These are phyloP conservation scores for Tephrocybe sp. DNA, from an alignment of 768 basidiomycete genomes.

Conservation along the genomic window DNA sequence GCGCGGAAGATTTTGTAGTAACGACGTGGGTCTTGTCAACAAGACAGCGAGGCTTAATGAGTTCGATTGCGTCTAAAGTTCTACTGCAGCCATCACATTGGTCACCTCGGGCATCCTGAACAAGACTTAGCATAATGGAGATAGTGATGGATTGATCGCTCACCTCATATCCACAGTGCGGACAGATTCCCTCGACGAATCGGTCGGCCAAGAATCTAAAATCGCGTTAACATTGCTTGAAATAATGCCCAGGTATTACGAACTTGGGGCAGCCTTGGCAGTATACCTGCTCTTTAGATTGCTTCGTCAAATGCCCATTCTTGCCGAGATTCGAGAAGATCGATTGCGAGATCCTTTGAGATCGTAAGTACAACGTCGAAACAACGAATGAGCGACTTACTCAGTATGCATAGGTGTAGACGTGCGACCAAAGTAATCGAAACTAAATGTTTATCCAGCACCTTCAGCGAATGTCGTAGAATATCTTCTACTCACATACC, in stretches of 20 bases:
- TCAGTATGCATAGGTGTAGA: conserved; percentile 87
- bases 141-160: conserved; percentile 14
- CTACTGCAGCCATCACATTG: conserved; percentile 94
- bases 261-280: conserved; percentile 90
- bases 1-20: conserved; percentile 72
- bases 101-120: conserved; percentile 92
- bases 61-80: conserved; percentile 89
- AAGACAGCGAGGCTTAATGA: conserved; percentile 93
- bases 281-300: conserved; percentile 90
- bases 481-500: conserved; percentile 41
- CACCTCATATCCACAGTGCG: conserved; percentile 85
- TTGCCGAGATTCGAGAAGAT: conserved; percentile 84
- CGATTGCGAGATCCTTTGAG: conserved; percentile 78
- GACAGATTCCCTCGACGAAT: conserved; percentile 97
- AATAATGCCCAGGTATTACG: conserved; percentile 16
- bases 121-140: background rate
- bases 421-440: conserved; percentile 95
- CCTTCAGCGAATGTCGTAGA: conserved; percentile 1
- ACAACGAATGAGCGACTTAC: conserved; percentile 40
- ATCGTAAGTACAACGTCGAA: background rate
- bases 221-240: background rate
- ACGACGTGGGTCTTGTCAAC: conserved; percentile 79
- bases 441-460: conserved; percentile 42
- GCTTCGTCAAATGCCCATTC: conserved; percentile 73
- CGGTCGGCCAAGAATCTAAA: conserved; percentile 91